These are phyloP conservation scores for Colletotrichum simmondsii DNA, from an alignment of 2,329 filamentous ascomycete genomes.

Conservation along the genomic window DNA sequence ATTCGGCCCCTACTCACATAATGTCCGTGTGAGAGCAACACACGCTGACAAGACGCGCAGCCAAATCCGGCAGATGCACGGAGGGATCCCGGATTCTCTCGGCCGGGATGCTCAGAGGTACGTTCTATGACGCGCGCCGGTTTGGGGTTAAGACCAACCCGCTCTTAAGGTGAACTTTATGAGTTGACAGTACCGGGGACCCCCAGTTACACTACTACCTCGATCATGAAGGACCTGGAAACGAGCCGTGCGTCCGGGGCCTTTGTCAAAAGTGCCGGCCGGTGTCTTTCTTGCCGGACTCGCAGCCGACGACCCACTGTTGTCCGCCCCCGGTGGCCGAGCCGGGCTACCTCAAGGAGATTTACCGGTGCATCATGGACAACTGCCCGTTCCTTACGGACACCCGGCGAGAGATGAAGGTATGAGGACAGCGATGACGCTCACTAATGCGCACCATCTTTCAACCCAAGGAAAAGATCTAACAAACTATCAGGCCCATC, in stretches of 20 bases:
- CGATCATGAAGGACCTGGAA: constrained; percentile 28
- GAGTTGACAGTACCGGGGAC: constrained; percentile 8
- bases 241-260: constrained; percentile 32
- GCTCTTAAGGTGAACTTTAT: neutral
- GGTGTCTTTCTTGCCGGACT: constrained; percentile 26
- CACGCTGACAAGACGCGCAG: constrained; percentile 12
- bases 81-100: constrained; percentile 27
- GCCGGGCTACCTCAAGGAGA: constrained; percentile 31
- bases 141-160: neutral
- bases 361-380: constrained; percentile 33
- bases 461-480: neutral
- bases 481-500: constrained; percentile 20
- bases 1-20: too few relatives aligned
- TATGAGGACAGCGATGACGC: neutral
- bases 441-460: neutral
- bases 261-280: constrained; percentile 28
- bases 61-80: constrained; percentile 18
- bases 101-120: constrained; percentile 29
- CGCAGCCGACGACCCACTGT: constrained; percentile 27
- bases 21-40: too few relatives aligned
- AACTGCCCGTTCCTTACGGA: constrained; percentile 31
- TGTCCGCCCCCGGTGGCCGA: constrained; percentile 28
- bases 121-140: neutral
- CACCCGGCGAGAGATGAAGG: constrained; percentile 32
- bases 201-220: constrained; percentile 33